Conservation (phyloP, 331 rosid species). For the Rhamnella rubrinervis region DNA sequence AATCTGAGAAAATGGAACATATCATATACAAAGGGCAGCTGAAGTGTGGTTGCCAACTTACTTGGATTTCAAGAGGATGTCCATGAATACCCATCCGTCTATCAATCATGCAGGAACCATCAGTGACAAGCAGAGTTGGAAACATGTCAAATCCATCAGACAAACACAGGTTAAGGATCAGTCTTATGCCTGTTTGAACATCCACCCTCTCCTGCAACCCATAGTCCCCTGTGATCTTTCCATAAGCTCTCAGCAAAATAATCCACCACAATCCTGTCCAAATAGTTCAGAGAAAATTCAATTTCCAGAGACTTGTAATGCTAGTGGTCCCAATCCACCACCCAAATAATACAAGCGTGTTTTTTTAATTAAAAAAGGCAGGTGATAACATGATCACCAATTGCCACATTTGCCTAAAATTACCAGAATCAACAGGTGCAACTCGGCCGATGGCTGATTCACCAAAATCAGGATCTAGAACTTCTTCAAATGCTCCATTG, state of each 20-base stretch:
- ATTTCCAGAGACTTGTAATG: neutral
- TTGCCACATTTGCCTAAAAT: neutral
- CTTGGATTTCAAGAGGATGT: slow-evolving; percentile 95
- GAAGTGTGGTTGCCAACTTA: slow-evolving; percentile 28
- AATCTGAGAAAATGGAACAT: neutral
- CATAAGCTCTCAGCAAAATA: slow-evolving; percentile 88
- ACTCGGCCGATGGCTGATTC: slow-evolving; percentile 99
- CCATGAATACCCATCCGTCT: slow-evolving; percentile 97
- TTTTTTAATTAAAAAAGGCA: too few relatives aligned
- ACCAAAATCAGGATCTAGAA: slow-evolving; percentile 92
- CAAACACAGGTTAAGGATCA: slow-evolving; percentile 76
- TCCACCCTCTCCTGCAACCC: slow-evolving; percentile 85
- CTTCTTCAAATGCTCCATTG: slow-evolving; percentile 71
- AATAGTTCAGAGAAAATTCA: neutral
- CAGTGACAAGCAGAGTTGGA: slow-evolving; percentile 83
- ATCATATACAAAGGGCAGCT: neutral
- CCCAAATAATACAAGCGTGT: too few relatives aligned
- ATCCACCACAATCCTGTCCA: slow-evolving; percentile 90
- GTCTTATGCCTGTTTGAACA: slow-evolving; percentile 83
- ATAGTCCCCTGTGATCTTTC: slow-evolving; percentile 82
- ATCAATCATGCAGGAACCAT: slow-evolving; percentile 98
- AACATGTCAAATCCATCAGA: slow-evolving; percentile 92
- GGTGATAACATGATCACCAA: neutral
- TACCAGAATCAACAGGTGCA: slow-evolving; percentile 95
- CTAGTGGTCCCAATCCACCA: too few relatives aligned